A percentile compares a stretch with the other conserved stretches of the same genome.
phyloP scores from a whole-genome alignment of 2,329 filamentous ascomycete genomes.

The Tolypocladium ovalisporum region DNA sequence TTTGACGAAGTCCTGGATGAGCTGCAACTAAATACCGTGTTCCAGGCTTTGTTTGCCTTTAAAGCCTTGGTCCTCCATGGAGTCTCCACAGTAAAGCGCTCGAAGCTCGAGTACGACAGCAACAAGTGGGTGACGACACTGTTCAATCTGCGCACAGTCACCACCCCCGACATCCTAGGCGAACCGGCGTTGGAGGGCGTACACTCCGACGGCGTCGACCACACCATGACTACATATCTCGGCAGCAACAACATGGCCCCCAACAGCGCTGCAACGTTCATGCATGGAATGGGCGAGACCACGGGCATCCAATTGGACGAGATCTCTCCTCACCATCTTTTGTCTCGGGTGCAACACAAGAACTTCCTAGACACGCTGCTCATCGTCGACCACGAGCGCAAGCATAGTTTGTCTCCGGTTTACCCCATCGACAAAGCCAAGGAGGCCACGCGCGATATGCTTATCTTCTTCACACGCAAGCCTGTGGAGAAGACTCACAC shows the following conservation, averaged over 20 bases:
- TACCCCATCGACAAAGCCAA: conserved; percentile 10
- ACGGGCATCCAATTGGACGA: conserved; percentile 12
- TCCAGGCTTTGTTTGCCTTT: conserved; percentile 19
- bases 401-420: conserved; percentile 15
- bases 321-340: conserved; percentile 10
- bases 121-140: conserved; percentile 16
- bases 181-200: conserved; percentile 21
- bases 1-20: conserved; percentile 17
- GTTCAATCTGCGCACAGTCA: conserved; percentile 18
- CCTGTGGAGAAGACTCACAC: conserved; percentile 12
- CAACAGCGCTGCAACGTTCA: conserved; percentile 17
- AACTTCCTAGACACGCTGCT: conserved; percentile 16
- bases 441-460: conserved; percentile 16
- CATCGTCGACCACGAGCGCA: conserved; percentile 15
- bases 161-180: conserved; percentile 14
- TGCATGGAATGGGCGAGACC: conserved; percentile 15
- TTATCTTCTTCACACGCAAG: conserved; percentile 18
- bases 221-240: conserved; percentile 20
- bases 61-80: conserved; percentile 17
- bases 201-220: conserved; percentile 19
- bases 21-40: conserved; percentile 17
- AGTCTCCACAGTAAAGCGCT: conserved; percentile 9
- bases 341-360: conserved; percentile 13
- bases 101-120: conserved; percentile 14
- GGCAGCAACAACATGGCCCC: conserved; percentile 15